Conservation (phyloP, 2,329 filamentous ascomycete species). For the Rachicladosporium sp. region DNA sequence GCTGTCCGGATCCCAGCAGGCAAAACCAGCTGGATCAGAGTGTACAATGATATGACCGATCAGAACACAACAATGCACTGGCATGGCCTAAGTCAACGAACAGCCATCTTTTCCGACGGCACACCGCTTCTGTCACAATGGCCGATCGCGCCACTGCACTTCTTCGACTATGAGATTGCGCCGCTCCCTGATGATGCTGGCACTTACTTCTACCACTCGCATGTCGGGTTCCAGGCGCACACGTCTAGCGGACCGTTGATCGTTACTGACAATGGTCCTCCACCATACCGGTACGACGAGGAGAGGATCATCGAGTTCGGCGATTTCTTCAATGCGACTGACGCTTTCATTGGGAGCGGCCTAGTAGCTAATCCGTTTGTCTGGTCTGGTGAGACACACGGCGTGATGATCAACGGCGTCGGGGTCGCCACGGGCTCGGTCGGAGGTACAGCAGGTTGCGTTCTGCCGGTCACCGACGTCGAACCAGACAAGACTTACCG, state of each 20-base stretch:
- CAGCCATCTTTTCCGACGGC: constrained; percentile 53
- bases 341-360: constrained; percentile 38
- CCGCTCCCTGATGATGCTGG: constrained; percentile 43
- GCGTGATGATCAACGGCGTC: constrained; percentile 35
- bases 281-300: constrained; percentile 50
- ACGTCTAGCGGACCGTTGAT: constrained; percentile 47
- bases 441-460: constrained; percentile 23
- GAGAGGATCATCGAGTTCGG: constrained; percentile 44
- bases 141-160: constrained; percentile 50
- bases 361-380: constrained; percentile 37
- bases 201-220: constrained; percentile 58
- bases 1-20: constrained; percentile 35
- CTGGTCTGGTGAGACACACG: constrained; percentile 42
- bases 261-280: constrained; percentile 31
- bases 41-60: constrained; percentile 45
- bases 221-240: constrained; percentile 50
- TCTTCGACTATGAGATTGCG: constrained; percentile 56
- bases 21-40: constrained; percentile 41
- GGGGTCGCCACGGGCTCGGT: constrained; percentile 10
- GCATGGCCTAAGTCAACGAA: constrained; percentile 50
- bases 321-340: constrained; percentile 46
- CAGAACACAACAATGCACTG: constrained; percentile 38
- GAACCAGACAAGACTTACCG: constrained; percentile 50
- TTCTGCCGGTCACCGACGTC: constrained; percentile 40
- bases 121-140: constrained; percentile 49